A percentile compares a stretch with the other conserved stretches of the same genome.
Evolutionary conservation across 306 rosid species (phyloP).

Genomic region (Biancaea sappan): DNA sequence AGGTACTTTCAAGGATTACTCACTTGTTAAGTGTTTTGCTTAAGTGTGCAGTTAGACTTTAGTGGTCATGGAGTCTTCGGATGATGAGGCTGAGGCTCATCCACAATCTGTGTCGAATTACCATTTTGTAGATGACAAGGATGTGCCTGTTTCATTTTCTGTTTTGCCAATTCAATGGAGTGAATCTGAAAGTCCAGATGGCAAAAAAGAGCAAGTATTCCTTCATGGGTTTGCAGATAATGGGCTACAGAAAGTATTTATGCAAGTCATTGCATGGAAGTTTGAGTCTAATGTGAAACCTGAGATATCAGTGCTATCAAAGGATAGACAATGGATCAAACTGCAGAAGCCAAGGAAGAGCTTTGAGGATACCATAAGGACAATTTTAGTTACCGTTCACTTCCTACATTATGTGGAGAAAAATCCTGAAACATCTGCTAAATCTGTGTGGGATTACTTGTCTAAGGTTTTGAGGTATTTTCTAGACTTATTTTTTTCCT

Average conservation of each 20-base stretch:
- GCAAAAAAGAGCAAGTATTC: constrained; percentile 43
- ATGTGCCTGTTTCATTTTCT: constrained; percentile 62
- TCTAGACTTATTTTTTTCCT: constrained; percentile 8
- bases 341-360: constrained; percentile 85
- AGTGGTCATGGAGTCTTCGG: constrained; percentile 70
- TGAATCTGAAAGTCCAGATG: constrained; percentile 42
- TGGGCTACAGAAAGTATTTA: constrained; percentile 66
- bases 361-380: constrained; percentile 64
- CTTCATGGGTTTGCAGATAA: constrained; percentile 64
- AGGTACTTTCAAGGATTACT: not conserved
- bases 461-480: constrained; percentile 68
- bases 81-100: constrained; percentile 66
- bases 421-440: constrained; percentile 62
- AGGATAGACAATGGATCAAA: constrained; percentile 64
- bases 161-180: constrained; percentile 74
- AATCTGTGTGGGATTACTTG: constrained; percentile 72
- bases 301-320: constrained; percentile 69
- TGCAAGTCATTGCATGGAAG: constrained; percentile 75
- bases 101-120: constrained; percentile 60
- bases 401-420: constrained; percentile 58
- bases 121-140: constrained; percentile 58
- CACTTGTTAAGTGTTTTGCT: not conserved
- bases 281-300: constrained; percentile 64
- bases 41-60: constrained; percentile 36
- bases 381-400: constrained; percentile 62